Conservation (phyloP, 148 eudicot species). For the Camellia japonica region DNA sequence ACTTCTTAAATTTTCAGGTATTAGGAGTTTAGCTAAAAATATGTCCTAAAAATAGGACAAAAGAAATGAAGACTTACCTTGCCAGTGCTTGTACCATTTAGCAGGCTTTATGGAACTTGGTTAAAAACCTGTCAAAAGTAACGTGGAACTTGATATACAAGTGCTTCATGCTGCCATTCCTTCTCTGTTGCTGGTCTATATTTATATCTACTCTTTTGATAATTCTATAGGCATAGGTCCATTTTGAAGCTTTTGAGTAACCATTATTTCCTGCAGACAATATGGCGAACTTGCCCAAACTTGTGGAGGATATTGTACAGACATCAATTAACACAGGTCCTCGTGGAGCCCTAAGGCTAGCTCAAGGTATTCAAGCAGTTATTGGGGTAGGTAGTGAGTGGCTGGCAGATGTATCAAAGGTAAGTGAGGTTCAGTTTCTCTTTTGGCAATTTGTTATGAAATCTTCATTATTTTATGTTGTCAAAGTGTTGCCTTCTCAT, state of each 20-base stretch:
- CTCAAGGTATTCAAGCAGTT: constrained; percentile 96
- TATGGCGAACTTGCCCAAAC: constrained; percentile 71
- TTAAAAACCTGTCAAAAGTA: neutral
- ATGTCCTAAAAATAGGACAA: neutral
- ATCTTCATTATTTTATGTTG: neutral
- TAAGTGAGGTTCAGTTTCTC: constrained; percentile 15
- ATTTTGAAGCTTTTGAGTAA: constrained; percentile 9
- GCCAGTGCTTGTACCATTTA: neutral
- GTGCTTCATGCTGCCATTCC: neutral
- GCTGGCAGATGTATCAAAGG: constrained; percentile 87
- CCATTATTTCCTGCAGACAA: constrained; percentile 49
- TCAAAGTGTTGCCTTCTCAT: neutral
- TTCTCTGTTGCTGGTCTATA: neutral
- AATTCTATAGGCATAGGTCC: neutral
- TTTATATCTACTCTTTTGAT: neutral
- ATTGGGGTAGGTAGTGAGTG: constrained; percentile 96
- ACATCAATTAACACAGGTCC: constrained; percentile 94
- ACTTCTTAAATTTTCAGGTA: neutral
- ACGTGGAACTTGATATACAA: neutral
- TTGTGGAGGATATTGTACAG: constrained; percentile 87
- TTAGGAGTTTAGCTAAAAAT: neutral
- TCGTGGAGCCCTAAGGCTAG: constrained; percentile 86
- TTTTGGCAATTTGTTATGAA: neutral
- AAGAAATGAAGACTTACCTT: neutral
- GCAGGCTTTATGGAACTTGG: neutral